These are phyloP conservation scores for Colletotrichum sp. DNA, from an alignment of 2,329 filamentous ascomycete genomes.

Conservation along the genomic window DNA sequence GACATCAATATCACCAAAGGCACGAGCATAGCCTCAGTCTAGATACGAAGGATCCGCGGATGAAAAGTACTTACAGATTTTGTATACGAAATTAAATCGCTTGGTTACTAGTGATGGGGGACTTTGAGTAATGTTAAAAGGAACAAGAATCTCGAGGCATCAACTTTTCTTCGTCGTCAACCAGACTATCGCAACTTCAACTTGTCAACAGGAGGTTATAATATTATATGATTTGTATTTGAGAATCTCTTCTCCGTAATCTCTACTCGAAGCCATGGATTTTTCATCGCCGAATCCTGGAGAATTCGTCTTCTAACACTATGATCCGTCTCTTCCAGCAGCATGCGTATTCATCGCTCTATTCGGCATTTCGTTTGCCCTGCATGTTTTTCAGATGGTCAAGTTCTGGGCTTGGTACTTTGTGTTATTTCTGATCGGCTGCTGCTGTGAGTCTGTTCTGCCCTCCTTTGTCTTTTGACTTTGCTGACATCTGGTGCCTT, in stretches of 20 bases:
- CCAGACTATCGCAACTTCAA: neutral
- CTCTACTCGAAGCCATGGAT: neutral
- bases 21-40: neutral
- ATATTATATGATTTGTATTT: neutral
- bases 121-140: neutral
- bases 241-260: fast-evolving
- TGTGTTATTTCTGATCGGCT: neutral
- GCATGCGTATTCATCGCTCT: neutral
- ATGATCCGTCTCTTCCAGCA: neutral
- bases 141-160: neutral
- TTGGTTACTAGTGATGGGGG: neutral
- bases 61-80: neutral
- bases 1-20: neutral
- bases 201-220: neutral
- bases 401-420: neutral
- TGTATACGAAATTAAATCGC: neutral
- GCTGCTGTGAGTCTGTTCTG: too few relatives aligned
- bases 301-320: neutral
- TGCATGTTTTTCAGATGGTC: neutral
- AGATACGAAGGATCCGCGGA: neutral
- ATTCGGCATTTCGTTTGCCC: neutral
- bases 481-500: too few relatives aligned
- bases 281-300: neutral
- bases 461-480: too few relatives aligned
- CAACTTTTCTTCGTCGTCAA: fast-evolving